These are phyloP conservation scores for Gracilariopsis chorda DNA, from an alignment of 23 red algal species.

Conservation along the genomic window DNA sequence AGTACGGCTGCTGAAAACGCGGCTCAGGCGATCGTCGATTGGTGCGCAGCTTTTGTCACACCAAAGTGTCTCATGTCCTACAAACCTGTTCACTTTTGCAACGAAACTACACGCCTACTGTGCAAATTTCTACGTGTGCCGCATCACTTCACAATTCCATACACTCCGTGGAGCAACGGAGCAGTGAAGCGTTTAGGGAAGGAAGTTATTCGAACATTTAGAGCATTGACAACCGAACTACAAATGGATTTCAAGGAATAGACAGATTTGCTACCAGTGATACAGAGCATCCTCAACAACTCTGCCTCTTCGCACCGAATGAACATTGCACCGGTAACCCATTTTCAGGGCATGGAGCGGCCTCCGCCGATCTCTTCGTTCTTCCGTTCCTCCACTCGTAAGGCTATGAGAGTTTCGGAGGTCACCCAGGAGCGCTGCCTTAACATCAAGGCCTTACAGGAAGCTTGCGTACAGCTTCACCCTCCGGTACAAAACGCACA, in stretches of 20 bases:
- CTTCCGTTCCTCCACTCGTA: too few relatives aligned
- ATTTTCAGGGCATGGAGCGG: neutral
- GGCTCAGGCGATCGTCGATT: too few relatives aligned
- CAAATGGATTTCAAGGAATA: neutral
- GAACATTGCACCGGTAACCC: too few relatives aligned
- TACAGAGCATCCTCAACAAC: too few relatives aligned
- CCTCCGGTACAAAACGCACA: neutral
- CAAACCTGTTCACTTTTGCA: neutral
- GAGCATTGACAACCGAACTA: neutral
- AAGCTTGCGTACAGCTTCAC: neutral
- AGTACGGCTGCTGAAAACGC: neutral
- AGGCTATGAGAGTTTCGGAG: too few relatives aligned
- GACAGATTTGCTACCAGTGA: too few relatives aligned
- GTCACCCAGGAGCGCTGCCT: neutral
- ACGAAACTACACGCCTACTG: neutral
- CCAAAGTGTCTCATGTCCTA: neutral
- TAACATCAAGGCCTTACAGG: too few relatives aligned
- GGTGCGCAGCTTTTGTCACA: neutral
- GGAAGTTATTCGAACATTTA: neutral
- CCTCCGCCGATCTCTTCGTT: neutral
- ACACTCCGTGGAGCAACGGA: too few relatives aligned
- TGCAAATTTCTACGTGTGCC: neutral
- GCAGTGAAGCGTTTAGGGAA: too few relatives aligned
- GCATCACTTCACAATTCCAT: neutral
- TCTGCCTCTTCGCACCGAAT: too few relatives aligned